phyloP scores from a whole-genome alignment of 768 basidiomycete species.

The Kwoniella newhampshirensis region DNA sequence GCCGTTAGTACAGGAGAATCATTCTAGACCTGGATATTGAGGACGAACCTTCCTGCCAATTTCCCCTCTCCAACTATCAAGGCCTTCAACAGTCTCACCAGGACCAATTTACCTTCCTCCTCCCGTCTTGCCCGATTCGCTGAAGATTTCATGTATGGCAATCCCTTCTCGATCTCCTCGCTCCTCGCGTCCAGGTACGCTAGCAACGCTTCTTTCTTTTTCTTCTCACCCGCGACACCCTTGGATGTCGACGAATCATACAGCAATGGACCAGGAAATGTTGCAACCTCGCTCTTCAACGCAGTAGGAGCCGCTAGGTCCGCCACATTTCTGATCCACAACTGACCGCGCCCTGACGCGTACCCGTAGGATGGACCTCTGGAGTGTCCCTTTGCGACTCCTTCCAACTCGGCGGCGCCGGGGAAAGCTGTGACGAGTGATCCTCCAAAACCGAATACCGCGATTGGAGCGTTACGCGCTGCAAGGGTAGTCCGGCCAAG shows the following conservation, averaged over 20 bases:
- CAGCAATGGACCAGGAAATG: constrained; percentile 85
- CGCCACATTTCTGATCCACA: constrained; percentile 68
- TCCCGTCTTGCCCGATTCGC: constrained; percentile 57
- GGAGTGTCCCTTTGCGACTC: constrained; percentile 60
- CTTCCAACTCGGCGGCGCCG: constrained; percentile 64
- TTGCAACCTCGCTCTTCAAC: constrained; percentile 54
- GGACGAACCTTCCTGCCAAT: constrained; percentile 75
- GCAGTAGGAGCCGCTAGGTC: constrained; percentile 70
- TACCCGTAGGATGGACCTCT: constrained; percentile 44
- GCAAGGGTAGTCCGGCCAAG: constrained; percentile 33
- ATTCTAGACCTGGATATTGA: neutral
- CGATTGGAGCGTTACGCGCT: constrained; percentile 62
- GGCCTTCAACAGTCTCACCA: constrained; percentile 71
- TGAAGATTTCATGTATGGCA: constrained; percentile 66
- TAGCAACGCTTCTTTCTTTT: constrained; percentile 74
- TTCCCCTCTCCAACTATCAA: constrained; percentile 89
- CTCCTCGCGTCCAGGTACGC: constrained; percentile 74
- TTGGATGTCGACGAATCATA: constrained; percentile 71
- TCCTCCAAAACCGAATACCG: constrained; percentile 93
- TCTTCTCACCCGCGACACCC: constrained; percentile 62
- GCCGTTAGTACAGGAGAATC: constrained; percentile 1
- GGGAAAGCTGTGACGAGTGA: constrained; percentile 87
- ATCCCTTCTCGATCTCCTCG: constrained; percentile 72
- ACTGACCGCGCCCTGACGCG: constrained; percentile 48
- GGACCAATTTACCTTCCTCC: constrained; percentile 71